Percentiles rank a stretch among this genome's conserved stretches.
These are phyloP conservation scores for Penicillium arizonense DNA, from an alignment of 495 filamentous ascomycete genomes.

Conservation along the genomic window DNA sequence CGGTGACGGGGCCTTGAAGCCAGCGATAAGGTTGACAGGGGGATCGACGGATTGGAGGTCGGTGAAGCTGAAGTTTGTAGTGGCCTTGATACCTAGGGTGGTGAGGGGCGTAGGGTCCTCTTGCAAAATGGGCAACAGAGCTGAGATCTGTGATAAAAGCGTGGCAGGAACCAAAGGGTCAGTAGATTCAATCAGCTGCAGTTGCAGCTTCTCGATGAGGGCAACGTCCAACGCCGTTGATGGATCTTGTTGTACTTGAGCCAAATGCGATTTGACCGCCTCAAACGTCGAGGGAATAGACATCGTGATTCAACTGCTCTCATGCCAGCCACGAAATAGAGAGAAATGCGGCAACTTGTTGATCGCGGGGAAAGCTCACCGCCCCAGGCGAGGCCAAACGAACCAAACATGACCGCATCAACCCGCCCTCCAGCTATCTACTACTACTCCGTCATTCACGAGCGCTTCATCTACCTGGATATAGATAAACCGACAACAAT, in stretches of 20 bases:
- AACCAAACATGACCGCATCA: constrained; percentile 22
- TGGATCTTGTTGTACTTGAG: constrained; percentile 34
- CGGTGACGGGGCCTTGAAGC: constrained; percentile 57
- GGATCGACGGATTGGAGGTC: constrained; percentile 45
- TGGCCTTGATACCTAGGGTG: constrained; percentile 39
- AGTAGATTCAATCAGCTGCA: constrained; percentile 39
- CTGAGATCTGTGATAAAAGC: constrained; percentile 45
- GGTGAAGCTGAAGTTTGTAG: constrained; percentile 39
- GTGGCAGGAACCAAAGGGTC: constrained; percentile 35
- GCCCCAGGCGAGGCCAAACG: constrained; percentile 16
- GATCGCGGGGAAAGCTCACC: constrained; percentile 14
- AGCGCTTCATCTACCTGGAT: not conserved
- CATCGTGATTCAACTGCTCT: constrained; percentile 21
- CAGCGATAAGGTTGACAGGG: constrained; percentile 46
- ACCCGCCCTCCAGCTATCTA: not conserved
- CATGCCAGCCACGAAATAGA: not conserved
- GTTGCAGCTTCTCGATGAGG: constrained; percentile 40
- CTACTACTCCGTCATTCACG: constrained; percentile 5
- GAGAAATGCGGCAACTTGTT: not conserved
- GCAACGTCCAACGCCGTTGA: constrained; percentile 33
- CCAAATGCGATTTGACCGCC: constrained; percentile 36
- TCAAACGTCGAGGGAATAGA: constrained; percentile 38
- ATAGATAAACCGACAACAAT: constrained; percentile 17
- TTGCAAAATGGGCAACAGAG: constrained; percentile 45
- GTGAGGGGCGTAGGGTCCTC: constrained; percentile 52